A percentile compares a stretch with the other conserved stretches of the same genome.
Evolutionary conservation across 169 alveolate genomes (phyloP).

Genomic region (Babesia bovis): DNA sequence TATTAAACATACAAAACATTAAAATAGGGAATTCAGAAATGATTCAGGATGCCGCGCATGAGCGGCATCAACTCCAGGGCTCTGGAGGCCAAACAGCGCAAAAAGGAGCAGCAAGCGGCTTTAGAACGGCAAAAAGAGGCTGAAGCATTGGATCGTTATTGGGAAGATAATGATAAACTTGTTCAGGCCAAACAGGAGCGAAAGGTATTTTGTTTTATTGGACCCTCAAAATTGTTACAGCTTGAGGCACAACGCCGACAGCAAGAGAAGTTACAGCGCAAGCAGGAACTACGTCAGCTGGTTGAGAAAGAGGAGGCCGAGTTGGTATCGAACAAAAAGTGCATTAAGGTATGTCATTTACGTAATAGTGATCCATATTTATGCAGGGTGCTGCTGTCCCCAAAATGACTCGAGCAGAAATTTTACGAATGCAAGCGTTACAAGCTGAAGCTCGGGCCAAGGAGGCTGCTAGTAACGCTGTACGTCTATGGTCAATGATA

Average conservation of each 20-base stretch:
- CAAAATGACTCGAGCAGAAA: conserved; percentile 61
- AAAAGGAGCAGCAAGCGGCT: conserved; percentile 71
- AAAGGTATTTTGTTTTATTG: conserved; percentile 42
- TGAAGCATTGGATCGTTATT: conserved; percentile 71
- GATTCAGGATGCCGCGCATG: conserved; percentile 72
- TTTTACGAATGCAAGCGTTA: conserved; percentile 44
- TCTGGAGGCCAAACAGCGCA: conserved; percentile 72
- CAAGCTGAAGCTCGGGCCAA: conserved; percentile 49
- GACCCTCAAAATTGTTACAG: conserved; percentile 12
- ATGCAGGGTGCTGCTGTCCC: conserved; percentile 52
- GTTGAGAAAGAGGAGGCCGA: conserved; percentile 60
- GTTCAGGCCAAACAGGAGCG: conserved; percentile 74
- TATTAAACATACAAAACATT: too few species aligned
- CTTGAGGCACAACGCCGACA: conserved; percentile 57
- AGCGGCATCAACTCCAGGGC: conserved; percentile 78
- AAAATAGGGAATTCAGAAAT: too few species aligned
- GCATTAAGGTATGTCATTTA: conserved; percentile 32
- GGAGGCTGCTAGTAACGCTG: conserved; percentile 47
- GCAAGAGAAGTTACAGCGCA: conserved; percentile 62
- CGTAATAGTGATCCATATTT: not conserved
- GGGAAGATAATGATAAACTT: conserved; percentile 79
- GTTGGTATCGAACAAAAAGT: conserved; percentile 44
- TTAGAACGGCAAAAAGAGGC: conserved; percentile 64
- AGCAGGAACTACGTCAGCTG: conserved; percentile 54
- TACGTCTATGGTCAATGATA: not conserved